Conservation (phyloP, 176 grass and related monocot genomes). For the Musa schizocarpa region DNA sequence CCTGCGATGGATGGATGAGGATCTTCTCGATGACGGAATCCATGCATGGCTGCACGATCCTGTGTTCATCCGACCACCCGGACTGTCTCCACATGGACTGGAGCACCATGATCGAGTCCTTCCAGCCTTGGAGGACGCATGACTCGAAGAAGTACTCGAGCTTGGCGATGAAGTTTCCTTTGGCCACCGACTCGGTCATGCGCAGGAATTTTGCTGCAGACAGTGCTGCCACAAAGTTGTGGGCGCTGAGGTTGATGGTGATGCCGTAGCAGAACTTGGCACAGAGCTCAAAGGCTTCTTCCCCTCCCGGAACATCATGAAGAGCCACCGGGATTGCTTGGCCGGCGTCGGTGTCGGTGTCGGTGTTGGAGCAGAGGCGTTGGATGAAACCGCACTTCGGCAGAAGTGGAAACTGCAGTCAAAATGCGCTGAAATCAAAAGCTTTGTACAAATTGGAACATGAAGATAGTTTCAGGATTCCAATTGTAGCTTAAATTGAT, state of each 20-base stretch:
- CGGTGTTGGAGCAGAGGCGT: slow-evolving; percentile 56
- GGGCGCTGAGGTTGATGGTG: slow-evolving; percentile 66
- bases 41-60: slow-evolving; percentile 83
- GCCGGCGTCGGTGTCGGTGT: slow-evolving; percentile 30
- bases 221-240: slow-evolving; percentile 53
- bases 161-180: slow-evolving; percentile 65
- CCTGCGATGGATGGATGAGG: slow-evolving; percentile 52
- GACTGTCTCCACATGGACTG: slow-evolving; percentile 53
- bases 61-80: slow-evolving; percentile 64
- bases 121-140: slow-evolving; percentile 79
- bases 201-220: slow-evolving; percentile 66
- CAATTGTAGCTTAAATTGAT: neutral
- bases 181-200: slow-evolving; percentile 72
- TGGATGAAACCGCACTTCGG: slow-evolving; percentile 87
- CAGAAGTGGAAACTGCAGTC: slow-evolving; percentile 93
- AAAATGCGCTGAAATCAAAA: slow-evolving; percentile 95
- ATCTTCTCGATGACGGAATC: slow-evolving; percentile 89
- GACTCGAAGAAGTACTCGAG: slow-evolving; percentile 73
- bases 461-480: neutral
- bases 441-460: slow-evolving; percentile 24
- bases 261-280: slow-evolving; percentile 96
- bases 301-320: slow-evolving; percentile 68
- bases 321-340: slow-evolving; percentile 41
- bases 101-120: slow-evolving; percentile 55
- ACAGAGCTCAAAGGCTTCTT: slow-evolving; percentile 84